phyloP scores from a whole-genome alignment of 768 basidiomycete genomes.

The Collybia nuda region DNA sequence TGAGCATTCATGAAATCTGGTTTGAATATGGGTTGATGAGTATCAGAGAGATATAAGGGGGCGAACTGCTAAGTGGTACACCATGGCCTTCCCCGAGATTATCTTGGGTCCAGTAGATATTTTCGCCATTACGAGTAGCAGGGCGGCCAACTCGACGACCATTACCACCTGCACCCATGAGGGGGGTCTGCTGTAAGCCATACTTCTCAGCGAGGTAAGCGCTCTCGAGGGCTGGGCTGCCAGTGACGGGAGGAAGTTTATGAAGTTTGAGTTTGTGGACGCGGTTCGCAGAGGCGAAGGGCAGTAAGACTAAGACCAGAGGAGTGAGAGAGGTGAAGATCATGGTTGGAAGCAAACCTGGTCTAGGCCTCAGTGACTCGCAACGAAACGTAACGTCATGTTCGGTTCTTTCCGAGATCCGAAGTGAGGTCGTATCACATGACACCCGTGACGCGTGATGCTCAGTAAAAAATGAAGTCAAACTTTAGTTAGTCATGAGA shows the following conservation, averaged over 20 bases:
- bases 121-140: constrained; percentile 43
- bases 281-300: constrained; percentile 53
- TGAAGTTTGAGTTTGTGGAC: constrained; percentile 88
- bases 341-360: constrained; percentile 35
- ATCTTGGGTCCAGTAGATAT: constrained; percentile 82
- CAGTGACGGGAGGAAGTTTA: constrained; percentile 68
- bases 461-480: too few species aligned
- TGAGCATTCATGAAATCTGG: constrained; percentile 98
- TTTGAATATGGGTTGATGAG: constrained; percentile 4
- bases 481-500: too few species aligned
- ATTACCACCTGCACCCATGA: constrained; percentile 66
- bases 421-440: constrained; percentile 1
- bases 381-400: constrained; percentile 14
- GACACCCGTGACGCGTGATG: too few species aligned
- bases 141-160: constrained; percentile 58
- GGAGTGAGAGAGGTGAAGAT: constrained; percentile 34
- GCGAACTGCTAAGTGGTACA: constrained; percentile 88
- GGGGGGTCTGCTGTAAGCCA: constrained; percentile 45
- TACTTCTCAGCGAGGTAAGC: constrained; percentile 96
- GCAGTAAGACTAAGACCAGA: constrained; percentile 41
- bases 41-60: neutral
- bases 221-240: constrained; percentile 67
- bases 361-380: constrained; percentile 8
- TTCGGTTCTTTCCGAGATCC: constrained; percentile 13
- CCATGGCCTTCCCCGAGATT: constrained; percentile 74